Evolutionary conservation across 179 eudicot genomes (phyloP).

Genomic region (Silene coronaria): DNA sequence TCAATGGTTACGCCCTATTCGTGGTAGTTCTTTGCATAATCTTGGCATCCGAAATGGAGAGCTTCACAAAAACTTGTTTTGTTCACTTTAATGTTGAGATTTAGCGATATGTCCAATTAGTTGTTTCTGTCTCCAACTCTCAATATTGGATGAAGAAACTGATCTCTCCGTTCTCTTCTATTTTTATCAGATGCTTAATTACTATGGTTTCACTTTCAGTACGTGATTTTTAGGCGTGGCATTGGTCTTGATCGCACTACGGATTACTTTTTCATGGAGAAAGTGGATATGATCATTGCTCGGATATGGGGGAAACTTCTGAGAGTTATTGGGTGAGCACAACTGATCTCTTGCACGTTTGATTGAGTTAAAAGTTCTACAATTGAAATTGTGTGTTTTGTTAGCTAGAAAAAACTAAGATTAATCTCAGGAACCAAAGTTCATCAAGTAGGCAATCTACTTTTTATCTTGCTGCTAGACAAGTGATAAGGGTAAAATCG

Average conservation of each 20-base stretch:
- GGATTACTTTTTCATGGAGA: conserved; percentile 84
- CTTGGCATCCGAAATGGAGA: too few relatives aligned
- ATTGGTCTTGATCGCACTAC: conserved; percentile 87
- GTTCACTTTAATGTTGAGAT: too few relatives aligned
- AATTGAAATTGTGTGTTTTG: background rate
- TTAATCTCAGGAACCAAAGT: background rate
- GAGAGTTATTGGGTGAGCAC: conserved; percentile 41
- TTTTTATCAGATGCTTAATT: background rate
- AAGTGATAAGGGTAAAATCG: too few relatives aligned
- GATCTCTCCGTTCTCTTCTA: background rate
- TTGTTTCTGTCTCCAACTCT: background rate
- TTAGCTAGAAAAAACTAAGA: conserved; percentile 3
- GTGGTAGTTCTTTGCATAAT: too few relatives aligned
- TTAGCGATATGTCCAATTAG: too few relatives aligned
- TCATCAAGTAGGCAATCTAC: background rate
- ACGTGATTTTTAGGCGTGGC: conserved; percentile 89
- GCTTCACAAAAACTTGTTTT: too few relatives aligned
- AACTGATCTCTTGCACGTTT: background rate
- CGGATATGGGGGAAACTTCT: conserved; percentile 78
- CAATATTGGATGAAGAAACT: background rate
- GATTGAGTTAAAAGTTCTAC: background rate
- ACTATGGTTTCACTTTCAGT: conserved; percentile 35
- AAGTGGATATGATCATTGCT: conserved; percentile 77
- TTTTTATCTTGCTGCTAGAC: too few relatives aligned
- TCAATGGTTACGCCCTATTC: too few relatives aligned